These are phyloP conservation scores for Mortierella sp. DNA, from an alignment of 371 early-diverging fungal species.

Conservation along the genomic window DNA sequence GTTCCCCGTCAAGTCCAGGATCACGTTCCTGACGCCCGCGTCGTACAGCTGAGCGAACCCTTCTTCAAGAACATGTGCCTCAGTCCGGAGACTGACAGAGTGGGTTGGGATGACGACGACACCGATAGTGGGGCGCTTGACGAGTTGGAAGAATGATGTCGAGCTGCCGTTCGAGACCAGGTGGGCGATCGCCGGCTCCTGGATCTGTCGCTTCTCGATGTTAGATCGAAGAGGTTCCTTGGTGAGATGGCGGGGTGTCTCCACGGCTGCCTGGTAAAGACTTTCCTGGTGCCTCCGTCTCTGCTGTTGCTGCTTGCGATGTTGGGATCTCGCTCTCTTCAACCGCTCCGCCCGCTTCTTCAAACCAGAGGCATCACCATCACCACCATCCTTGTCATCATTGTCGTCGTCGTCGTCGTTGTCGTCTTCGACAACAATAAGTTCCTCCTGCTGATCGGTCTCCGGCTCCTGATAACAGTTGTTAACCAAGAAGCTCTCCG, in stretches of 20 bases:
- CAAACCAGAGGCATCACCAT: too few species aligned
- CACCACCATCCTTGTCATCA: too few species aligned
- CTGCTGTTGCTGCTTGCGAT: background rate
- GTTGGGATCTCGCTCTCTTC: background rate
- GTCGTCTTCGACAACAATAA: background rate
- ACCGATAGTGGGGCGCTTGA: conserved; percentile 30
- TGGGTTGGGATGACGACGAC: conserved; percentile 49
- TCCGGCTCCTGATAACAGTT: conserved; percentile 43
- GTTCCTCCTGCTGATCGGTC: background rate
- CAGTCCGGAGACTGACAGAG: conserved; percentile 27
- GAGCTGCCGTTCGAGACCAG: conserved; percentile 35
- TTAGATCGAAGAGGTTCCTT: background rate
- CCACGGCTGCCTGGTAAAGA: conserved; percentile 27
- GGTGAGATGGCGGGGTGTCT: conserved; percentile 15
- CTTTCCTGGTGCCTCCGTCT: background rate
- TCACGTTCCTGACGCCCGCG: conserved; percentile 35
- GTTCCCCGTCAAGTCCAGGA: conserved; percentile 44
- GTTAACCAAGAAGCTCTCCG: conserved; percentile 20
- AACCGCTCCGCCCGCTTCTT: too few species aligned
- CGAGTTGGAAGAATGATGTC: conserved; percentile 40
- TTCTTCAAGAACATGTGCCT: conserved; percentile 6
- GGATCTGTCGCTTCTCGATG: background rate
- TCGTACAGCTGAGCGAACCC: conserved; percentile 24
- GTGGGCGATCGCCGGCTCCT: conserved; percentile 2
- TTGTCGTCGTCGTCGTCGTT: background rate